Conservation (phyloP, 495 filamentous ascomycete species). For the Hypoxylon rickii region DNA sequence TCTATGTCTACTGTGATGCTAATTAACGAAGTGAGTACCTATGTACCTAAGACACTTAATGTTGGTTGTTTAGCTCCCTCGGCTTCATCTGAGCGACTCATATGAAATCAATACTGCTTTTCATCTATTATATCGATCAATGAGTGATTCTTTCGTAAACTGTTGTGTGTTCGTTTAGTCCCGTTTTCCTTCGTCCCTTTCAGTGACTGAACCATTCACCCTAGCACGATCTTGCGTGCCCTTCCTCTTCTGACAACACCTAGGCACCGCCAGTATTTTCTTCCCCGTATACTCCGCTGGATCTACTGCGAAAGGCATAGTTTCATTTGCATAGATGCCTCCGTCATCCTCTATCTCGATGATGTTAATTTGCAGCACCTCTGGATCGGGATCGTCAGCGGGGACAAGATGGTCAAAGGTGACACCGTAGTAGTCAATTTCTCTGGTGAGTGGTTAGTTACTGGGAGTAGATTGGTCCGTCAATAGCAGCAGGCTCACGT, state of each 20-base stretch:
- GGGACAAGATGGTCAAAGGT: conserved; percentile 48
- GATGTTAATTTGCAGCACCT: conserved; percentile 39
- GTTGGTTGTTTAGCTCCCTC: too few species aligned
- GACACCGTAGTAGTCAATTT: conserved; percentile 48
- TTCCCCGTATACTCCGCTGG: conserved; percentile 41
- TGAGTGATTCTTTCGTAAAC: too few species aligned
- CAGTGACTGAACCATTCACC: conserved; percentile 24
- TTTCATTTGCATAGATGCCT: conserved; percentile 39
- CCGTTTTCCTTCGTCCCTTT: too few species aligned
- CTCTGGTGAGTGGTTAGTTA: conserved; percentile 17
- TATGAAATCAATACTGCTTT: too few species aligned
- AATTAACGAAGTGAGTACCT: too few species aligned
- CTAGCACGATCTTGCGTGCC: conserved; percentile 38
- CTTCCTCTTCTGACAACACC: conserved; percentile 47
- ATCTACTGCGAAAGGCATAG: conserved; percentile 39
- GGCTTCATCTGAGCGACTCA: too few species aligned
- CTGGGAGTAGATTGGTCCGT: not conserved
- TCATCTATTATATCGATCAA: too few species aligned
- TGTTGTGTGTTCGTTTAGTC: too few species aligned
- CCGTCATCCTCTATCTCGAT: conserved; percentile 35
- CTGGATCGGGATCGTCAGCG: conserved; percentile 36
- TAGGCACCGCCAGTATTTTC: conserved; percentile 45
- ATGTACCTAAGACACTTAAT: too few species aligned
- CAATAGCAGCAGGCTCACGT: not conserved
- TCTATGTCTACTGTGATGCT: too few species aligned